These are phyloP conservation scores for Saccharomycopsis sp. DNA, from an alignment of 805 yeast species.

Conservation along the genomic window DNA sequence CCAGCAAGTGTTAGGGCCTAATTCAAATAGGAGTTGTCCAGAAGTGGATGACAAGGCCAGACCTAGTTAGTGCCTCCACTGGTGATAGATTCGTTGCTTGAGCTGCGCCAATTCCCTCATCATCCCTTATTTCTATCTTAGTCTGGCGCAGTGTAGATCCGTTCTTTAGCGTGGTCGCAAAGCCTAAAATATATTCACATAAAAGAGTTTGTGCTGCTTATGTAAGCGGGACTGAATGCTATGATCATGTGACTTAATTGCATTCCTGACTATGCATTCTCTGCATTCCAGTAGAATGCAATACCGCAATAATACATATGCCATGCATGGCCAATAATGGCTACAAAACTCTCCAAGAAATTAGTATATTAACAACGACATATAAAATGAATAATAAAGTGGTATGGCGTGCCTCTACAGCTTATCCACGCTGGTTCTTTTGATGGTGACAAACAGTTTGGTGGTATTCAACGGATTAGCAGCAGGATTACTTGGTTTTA, in stretches of 20 bases:
- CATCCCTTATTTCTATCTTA: neutral
- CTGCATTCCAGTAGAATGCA: too few relatives aligned
- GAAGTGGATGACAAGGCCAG: too few relatives aligned
- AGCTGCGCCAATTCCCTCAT: neutral
- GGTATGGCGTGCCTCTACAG: neutral
- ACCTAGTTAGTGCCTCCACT: too few relatives aligned
- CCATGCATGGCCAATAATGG: too few relatives aligned
- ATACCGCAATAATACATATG: too few relatives aligned
- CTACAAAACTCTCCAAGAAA: too few relatives aligned
- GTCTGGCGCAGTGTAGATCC: neutral
- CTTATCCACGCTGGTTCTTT: slow-evolving; percentile 26
- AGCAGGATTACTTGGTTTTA: slow-evolving; percentile 48
- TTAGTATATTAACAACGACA: too few relatives aligned
- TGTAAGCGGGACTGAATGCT: too few relatives aligned
- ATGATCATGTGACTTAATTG: too few relatives aligned
- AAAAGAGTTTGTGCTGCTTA: too few relatives aligned
- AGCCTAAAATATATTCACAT: neutral
- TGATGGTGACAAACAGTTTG: slow-evolving; percentile 62
- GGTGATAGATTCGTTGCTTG: neutral
- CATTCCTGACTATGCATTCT: too few relatives aligned
- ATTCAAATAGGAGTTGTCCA: neutral
- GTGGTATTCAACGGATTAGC: slow-evolving; percentile 61
- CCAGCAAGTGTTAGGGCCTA: neutral
- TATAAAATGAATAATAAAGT: too few relatives aligned
- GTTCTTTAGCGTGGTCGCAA: neutral